Base-by-base conservation (phyloP, 345 rosid species). In the Isatis tinctoria region DNA sequence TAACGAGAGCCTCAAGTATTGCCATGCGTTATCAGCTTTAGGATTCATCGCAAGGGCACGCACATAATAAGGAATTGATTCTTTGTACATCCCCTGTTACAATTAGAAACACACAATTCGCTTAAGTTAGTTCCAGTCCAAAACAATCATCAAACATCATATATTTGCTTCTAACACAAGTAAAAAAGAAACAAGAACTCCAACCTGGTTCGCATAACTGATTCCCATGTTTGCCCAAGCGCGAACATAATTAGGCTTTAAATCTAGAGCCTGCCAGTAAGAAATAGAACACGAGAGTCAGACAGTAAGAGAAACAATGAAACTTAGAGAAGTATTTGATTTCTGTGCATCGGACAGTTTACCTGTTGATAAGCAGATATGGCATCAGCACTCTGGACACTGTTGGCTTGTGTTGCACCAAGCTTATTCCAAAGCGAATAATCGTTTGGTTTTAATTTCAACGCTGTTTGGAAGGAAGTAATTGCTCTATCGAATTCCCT, bases 191-290 rank as follows among this genome's bases (percentile, higher is more conserved):
- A 35, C 65, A 62, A 48, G 41, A 22, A 35, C 63, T 61, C 75
- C 2, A 40, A 96, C 99, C 99, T 96, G 99, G 82, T 96, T 96
- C 65, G 99, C 99, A 64, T 85, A 96, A 80, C 99, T 96, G 80
- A 96, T 96, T 52, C 99, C 99, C 98, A 96, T 92, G 84, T 96
- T 96, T 78, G 98, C 97, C 99, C 99, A 92, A n/a, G 99, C 99
- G n/a, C 99, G 99, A 75, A 96, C 98, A 66, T 96, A 96, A 65
- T 96, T 96, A 36, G 99, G 99, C 85, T 96, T 96, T 89, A 96
- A 87, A 86, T 96, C 97, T 56, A 92, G 82, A 60, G 99, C 99
- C 99, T 96, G 82, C 66, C 74, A 60, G 67, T 40, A 47, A 48
- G 65, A 26, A 37, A 8, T 14, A 52, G 35, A 61, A 28, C 0